These are phyloP conservation scores for Solanum lycopersicoides DNA, from an alignment of 257 asterid genomes.

Conservation along the genomic window DNA sequence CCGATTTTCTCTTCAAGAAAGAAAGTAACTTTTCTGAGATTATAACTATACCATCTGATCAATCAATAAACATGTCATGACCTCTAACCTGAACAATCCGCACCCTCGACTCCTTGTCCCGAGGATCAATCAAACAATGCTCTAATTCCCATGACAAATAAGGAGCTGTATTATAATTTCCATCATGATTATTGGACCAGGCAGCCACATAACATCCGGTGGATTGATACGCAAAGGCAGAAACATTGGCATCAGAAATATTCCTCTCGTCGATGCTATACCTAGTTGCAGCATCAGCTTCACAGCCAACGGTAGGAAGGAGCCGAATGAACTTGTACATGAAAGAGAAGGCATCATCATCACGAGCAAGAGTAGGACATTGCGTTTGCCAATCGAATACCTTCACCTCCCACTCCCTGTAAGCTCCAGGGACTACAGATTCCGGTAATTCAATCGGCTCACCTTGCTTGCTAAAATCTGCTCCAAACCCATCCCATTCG, in stretches of 20 bases:
- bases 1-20: neutral
- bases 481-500: conserved; percentile 97
- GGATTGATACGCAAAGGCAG: conserved; percentile 51
- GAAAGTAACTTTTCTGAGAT: neutral
- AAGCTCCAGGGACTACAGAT: conserved; percentile 77
- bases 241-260: neutral
- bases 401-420: conserved; percentile 83
- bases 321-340: conserved; percentile 50
- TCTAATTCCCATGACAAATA: conserved; percentile 40
- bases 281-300: conserved; percentile 87
- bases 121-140: conserved; percentile 72
- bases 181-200: conserved; percentile 23
- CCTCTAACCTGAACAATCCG: conserved; percentile 44
- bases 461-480: conserved; percentile 63
- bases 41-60: neutral
- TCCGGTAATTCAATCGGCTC: conserved; percentile 69
- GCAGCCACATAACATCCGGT: conserved; percentile 61
- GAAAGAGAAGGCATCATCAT: conserved; percentile 13
- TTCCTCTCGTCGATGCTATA: conserved; percentile 36
- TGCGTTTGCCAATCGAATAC: conserved; percentile 96
- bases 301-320: conserved; percentile 93
- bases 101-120: conserved; percentile 44
- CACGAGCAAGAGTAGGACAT: conserved; percentile 81
- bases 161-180: neutral
- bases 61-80: neutral